Conservation (phyloP, 306 rosid species). For the Sindora glabra region DNA sequence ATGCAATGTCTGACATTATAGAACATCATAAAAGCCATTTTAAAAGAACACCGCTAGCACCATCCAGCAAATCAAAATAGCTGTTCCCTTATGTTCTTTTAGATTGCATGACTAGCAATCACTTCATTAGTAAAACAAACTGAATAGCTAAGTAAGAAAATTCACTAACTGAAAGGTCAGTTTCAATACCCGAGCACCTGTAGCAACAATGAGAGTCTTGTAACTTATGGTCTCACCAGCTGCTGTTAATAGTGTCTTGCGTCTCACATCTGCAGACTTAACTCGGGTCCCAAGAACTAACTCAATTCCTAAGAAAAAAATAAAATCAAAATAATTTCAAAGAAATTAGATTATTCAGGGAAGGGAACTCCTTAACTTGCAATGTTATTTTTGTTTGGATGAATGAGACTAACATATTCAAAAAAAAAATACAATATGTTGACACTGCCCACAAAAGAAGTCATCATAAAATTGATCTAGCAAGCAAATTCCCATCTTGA, state of each 20-base stretch:
- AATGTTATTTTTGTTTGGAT: background rate
- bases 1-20: background rate
- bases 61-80: background rate
- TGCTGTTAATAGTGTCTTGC: slow-evolving; percentile 73
- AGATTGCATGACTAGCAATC: background rate
- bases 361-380: background rate
- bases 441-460: background rate
- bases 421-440: no score
- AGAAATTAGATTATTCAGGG: slow-evolving; percentile 13
- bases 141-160: slow-evolving; percentile 1
- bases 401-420: no score
- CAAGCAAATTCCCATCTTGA: background rate
- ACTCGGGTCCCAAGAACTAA: slow-evolving; percentile 91
- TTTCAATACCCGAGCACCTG: slow-evolving; percentile 98
- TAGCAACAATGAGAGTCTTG: slow-evolving; percentile 83
- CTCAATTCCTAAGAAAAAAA: slow-evolving; percentile 59
- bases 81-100: background rate
- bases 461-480: background rate
- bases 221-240: slow-evolving; percentile 97
- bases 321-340: background rate
- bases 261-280: slow-evolving; percentile 90
- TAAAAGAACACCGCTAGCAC: background rate
- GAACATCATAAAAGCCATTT: background rate
- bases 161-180: slow-evolving; percentile 26
- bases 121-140: background rate